Evolutionary conservation across 2,329 filamentous ascomycete genomes (phyloP), one percentile per base, ranked within the genome.

Genomic region (Blastomyces parvus): DNA sequence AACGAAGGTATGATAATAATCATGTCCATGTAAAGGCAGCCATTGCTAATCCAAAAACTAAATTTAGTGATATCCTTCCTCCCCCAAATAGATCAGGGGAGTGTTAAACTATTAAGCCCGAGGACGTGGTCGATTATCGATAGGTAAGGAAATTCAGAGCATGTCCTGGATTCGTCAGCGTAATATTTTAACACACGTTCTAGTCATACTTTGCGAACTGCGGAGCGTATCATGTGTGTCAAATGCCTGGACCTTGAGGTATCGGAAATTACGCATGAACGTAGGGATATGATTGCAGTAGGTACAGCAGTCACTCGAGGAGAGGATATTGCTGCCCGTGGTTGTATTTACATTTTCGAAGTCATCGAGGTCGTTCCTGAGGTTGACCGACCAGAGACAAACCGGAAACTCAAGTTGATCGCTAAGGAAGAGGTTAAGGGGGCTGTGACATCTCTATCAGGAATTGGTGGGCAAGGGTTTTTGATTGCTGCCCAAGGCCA

Each of bases 391-490:
- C 90, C 91, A 0, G 92, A 97, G 74, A 96, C 90, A 1, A 89
- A 91, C 74, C 88, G 86, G 67, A 90, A 87, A 68, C 81, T 99
- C 42, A 95, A 96, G 73, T 83, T 95, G 3, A 83, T 97, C 19
- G 89, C 90, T 5, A 89, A 89, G 70, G 94, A 99, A 74, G 90
- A 96, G 60, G 91, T 97, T 33, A 89, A 94, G 59, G 94, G 94
- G 11, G 91, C 91, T 3, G 90, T 99, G 30, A 96, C 93, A 17
- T 89, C 90, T 0, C 76, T 99, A 13, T 91, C 88, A 0, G 88
- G 89, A 66, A 88, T 96, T 62, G 93, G 90, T 52, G 91, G 87
- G 0, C 91, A 94, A 75, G 94, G 89, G 1, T 91, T 93, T 68
- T 86, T 95, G 82, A 87, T 94, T 66, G 89, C 89, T 50, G 91